Conservation (phyloP, 1,284 basidiomycete genomes). For the Porphyrellus sp. region DNA sequence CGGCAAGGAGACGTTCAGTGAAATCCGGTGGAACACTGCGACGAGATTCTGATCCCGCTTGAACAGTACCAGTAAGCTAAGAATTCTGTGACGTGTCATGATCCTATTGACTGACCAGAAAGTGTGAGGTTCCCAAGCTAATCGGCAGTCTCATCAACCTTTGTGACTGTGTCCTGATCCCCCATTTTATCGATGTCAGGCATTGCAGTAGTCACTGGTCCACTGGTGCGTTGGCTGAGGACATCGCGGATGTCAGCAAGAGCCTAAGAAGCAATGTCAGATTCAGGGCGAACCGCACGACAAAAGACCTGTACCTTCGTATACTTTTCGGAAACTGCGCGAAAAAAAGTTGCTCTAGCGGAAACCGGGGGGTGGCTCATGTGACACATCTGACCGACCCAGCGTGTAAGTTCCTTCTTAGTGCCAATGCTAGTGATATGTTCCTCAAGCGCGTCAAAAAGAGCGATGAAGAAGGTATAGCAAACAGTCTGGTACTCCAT, state of each 20-base stretch:
- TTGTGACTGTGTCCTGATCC: too few relatives aligned
- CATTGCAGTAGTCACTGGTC: too few relatives aligned
- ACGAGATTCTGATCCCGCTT: not conserved
- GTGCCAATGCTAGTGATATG: not conserved
- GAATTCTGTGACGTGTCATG: not conserved
- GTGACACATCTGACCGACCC: conserved; percentile 1
- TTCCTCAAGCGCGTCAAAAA: conserved; percentile 11
- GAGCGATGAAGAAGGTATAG: conserved; percentile 10
- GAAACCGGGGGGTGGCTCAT: not conserved
- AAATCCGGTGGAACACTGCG: not conserved
- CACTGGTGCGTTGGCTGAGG: too few relatives aligned
- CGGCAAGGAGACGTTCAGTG: not conserved
- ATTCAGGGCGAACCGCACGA: too few relatives aligned
- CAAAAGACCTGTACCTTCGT: too few relatives aligned
- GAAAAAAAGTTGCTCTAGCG: not conserved
- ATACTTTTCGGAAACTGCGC: not conserved
- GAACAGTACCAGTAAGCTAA: too few relatives aligned
- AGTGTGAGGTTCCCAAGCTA: not conserved
- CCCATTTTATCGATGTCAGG: too few relatives aligned
- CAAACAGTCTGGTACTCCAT: not conserved
- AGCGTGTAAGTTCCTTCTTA: not conserved
- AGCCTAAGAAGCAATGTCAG: not conserved
- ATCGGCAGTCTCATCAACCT: not conserved
- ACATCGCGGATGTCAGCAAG: not conserved
- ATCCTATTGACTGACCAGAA: not conserved